Conservation (phyloP, 2,329 filamentous ascomycete species). For the Xylariaceae sp. region DNA sequence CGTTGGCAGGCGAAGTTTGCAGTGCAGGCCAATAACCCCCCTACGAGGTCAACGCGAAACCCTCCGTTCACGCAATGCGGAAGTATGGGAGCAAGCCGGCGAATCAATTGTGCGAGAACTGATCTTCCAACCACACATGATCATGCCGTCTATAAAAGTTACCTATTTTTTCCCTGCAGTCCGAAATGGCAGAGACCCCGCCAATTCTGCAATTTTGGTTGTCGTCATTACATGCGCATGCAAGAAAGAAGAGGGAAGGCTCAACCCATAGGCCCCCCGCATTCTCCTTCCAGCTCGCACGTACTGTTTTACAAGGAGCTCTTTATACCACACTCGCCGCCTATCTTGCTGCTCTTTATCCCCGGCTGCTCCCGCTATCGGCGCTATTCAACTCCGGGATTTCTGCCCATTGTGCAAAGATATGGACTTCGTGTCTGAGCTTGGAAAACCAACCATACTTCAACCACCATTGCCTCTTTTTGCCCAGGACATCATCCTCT, state of each 20-base stretch:
- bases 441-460: not conserved
- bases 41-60: not conserved
- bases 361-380: not conserved
- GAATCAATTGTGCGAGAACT: constrained; percentile 2
- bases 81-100: not conserved
- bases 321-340: not conserved
- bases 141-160: not conserved
- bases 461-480: not conserved
- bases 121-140: not conserved
- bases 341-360: not conserved
- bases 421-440: not conserved
- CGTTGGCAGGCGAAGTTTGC: not conserved
- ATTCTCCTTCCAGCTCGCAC: constrained; percentile 14
- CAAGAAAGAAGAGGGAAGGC: constrained; percentile 12
- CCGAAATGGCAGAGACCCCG: constrained; percentile 8
- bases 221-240: not conserved
- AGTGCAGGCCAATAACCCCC: not conserved
- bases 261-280: constrained; percentile 20
- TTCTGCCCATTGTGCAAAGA: not conserved
- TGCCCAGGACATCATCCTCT: not conserved
- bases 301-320: not conserved
- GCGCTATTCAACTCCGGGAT: not conserved
- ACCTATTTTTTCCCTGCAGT: not conserved
- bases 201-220: constrained; percentile 10
- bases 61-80: too few relatives aligned